These are phyloP conservation scores for Vaccinium corymbosum DNA, from an alignment of 148 eudicot genomes.

Conservation along the genomic window DNA sequence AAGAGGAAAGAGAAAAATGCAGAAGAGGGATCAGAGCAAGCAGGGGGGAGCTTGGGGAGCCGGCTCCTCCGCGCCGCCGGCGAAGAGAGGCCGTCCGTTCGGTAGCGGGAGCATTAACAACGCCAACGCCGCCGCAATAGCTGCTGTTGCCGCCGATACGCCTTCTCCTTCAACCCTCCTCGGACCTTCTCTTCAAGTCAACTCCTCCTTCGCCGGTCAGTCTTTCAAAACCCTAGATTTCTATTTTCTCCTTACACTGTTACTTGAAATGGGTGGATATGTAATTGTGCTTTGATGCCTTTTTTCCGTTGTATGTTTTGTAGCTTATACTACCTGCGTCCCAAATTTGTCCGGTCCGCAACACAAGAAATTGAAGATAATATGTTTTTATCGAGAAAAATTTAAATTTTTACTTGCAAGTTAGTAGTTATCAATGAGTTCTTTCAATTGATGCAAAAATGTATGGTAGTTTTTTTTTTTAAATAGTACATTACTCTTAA, in stretches of 20 bases:
- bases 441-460: too few relatives aligned
- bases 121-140: slow-evolving; percentile 48
- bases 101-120: slow-evolving; percentile 61
- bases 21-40: slow-evolving; percentile 68
- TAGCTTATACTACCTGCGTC: too few relatives aligned
- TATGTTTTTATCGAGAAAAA: too few relatives aligned
- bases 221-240: slow-evolving; percentile 29
- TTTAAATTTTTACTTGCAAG: too few relatives aligned
- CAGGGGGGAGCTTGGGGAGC: slow-evolving; percentile 49
- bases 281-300: not conserved
- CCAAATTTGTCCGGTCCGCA: too few relatives aligned
- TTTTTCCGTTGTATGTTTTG: not conserved
- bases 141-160: slow-evolving; percentile 48
- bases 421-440: too few relatives aligned
- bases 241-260: not conserved
- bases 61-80: slow-evolving; percentile 42
- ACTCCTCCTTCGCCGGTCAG: slow-evolving; percentile 76
- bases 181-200: slow-evolving; percentile 89
- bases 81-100: slow-evolving; percentile 87
- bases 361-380: too few relatives aligned
- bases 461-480: too few relatives aligned
- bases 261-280: not conserved
- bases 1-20: slow-evolving; percentile 34
- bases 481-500: too few relatives aligned
- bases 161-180: slow-evolving; percentile 61